phyloP scores from a whole-genome alignment of 495 filamentous ascomycete species.

The Podospora conica region DNA sequence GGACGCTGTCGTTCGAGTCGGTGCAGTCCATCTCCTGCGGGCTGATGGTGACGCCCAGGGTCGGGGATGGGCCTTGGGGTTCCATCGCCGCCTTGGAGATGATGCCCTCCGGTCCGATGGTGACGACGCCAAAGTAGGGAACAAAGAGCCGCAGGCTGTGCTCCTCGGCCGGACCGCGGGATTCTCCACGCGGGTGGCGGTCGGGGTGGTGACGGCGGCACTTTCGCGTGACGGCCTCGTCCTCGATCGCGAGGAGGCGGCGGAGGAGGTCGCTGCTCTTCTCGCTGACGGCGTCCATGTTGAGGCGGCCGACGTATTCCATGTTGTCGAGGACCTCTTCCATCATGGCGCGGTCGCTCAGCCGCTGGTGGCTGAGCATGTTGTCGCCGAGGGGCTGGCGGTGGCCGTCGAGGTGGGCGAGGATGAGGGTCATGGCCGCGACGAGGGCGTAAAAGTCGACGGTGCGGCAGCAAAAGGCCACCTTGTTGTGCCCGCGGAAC shows the following conservation, averaged over 20 bases:
- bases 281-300: slow-evolving; percentile 29
- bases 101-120: slow-evolving; percentile 7
- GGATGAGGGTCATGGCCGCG: slow-evolving; percentile 27
- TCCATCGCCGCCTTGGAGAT: neutral
- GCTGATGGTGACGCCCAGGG: neutral
- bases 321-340: slow-evolving; percentile 39
- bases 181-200: neutral
- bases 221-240: slow-evolving; percentile 22
- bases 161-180: neutral
- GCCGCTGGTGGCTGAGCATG: slow-evolving; percentile 35
- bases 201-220: slow-evolving; percentile 5
- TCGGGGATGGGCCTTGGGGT: neutral
- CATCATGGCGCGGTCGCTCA: slow-evolving; percentile 40
- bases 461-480: slow-evolving; percentile 29
- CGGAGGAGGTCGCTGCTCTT: slow-evolving; percentile 31
- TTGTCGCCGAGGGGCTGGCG: slow-evolving; percentile 5
- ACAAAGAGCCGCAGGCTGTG: slow-evolving; percentile 6
- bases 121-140: slow-evolving; percentile 19
- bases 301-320: slow-evolving; percentile 25
- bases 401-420: slow-evolving; percentile 15
- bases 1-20: neutral
- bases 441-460: slow-evolving; percentile 35
- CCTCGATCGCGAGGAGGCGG: slow-evolving; percentile 32
- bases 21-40: neutral
- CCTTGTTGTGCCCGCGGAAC: slow-evolving; percentile 23